Evolutionary conservation across 2,329 filamentous ascomycete genomes (phyloP).

Genomic region (Sporothrix mexicana): DNA sequence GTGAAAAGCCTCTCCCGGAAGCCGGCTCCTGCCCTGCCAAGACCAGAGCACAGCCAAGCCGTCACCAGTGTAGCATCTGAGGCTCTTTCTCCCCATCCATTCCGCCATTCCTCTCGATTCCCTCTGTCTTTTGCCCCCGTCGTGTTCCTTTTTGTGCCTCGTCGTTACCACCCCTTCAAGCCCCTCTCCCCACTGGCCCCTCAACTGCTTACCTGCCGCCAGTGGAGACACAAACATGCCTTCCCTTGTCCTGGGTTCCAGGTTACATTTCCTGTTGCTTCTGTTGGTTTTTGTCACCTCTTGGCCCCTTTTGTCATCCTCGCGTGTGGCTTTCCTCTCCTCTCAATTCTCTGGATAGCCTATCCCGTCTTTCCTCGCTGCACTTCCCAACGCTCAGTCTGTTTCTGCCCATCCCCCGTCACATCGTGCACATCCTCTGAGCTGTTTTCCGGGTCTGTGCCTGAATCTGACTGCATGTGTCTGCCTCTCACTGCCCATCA

Average conservation of each 20-base stretch:
- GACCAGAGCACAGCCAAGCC: not conserved
- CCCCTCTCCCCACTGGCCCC: not conserved
- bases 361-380: not conserved
- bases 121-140: not conserved
- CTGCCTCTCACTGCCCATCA: constrained; percentile 4
- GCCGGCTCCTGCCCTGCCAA: constrained; percentile 10
- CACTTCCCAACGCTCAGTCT: not conserved
- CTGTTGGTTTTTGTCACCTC: not conserved
- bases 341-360: too few species aligned
- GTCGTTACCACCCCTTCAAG: not conserved
- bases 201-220: not conserved
- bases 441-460: constrained; percentile 15
- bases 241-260: constrained; percentile 19
- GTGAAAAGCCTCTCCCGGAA: not conserved
- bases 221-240: constrained; percentile 22
- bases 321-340: not conserved
- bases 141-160: not conserved
- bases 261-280: not conserved
- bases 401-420: constrained; percentile 16
- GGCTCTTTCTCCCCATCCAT: not conserved
- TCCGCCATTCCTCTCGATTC: not conserved
- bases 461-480: constrained; percentile 25
- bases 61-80: constrained; percentile 22
- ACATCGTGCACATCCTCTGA: constrained; percentile 15
- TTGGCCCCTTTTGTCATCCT: not conserved